phyloP scores from a whole-genome alignment of 768 basidiomycete genomes.

The Mycena capillaripes region DNA sequence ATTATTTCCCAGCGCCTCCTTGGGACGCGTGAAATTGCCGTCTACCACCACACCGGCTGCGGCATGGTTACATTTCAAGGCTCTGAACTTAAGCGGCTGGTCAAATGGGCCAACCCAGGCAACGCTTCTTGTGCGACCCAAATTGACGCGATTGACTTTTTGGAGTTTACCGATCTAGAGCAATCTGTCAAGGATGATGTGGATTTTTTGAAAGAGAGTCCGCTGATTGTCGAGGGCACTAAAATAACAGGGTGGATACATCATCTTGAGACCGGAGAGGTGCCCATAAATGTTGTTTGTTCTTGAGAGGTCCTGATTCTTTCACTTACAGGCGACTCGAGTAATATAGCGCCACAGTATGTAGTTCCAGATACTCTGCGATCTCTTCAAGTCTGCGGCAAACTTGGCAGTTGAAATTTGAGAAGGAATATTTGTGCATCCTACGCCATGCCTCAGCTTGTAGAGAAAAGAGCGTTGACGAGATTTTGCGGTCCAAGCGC shows the following conservation, averaged over 20 bases:
- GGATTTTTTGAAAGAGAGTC: constrained; percentile 66
- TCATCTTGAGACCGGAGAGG: constrained; percentile 74
- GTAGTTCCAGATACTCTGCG: too few species aligned
- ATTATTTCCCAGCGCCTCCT: constrained; percentile 81
- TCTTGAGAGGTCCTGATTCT: background rate
- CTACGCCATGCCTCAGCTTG: too few species aligned
- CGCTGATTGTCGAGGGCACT: constrained; percentile 67
- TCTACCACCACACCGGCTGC: constrained; percentile 80
- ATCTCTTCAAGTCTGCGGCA: too few species aligned
- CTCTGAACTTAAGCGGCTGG: constrained; percentile 60
- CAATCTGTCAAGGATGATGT: constrained; percentile 71
- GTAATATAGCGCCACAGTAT: constrained; percentile 34
- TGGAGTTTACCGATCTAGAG: constrained; percentile 67
- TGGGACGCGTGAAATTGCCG: constrained; percentile 75
- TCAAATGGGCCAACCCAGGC: constrained; percentile 61
- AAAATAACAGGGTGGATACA: constrained; percentile 78
- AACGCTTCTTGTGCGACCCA: constrained; percentile 41
- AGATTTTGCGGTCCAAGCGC: background rate
- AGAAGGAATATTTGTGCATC: too few species aligned
- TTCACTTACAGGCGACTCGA: constrained; percentile 29
- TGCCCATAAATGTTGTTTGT: constrained; percentile 40
- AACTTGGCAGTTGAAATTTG: too few species aligned
- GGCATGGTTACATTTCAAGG: constrained; percentile 79
- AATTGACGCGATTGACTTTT: constrained; percentile 66
- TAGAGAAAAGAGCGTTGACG: too few species aligned